These are phyloP conservation scores for Diaporthe sp. DNA, from an alignment of 2,329 filamentous ascomycete genomes.

Conservation along the genomic window DNA sequence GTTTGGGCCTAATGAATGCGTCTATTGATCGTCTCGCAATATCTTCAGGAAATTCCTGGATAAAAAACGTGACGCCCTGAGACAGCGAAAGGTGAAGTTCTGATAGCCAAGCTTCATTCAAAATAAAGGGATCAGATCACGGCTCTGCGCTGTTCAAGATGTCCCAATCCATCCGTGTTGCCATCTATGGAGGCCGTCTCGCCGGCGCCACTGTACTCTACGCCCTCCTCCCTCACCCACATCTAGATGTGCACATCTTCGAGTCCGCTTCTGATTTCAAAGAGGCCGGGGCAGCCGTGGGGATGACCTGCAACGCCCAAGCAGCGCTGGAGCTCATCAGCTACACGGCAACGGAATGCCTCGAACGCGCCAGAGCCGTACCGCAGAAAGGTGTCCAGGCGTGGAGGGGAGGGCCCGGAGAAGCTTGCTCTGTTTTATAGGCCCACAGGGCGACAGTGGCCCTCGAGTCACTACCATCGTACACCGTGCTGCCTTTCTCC, in stretches of 20 bases:
- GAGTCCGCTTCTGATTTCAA: slow-evolving; percentile 2
- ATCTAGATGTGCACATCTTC: slow-evolving; percentile 20
- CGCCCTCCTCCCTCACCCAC: slow-evolving; percentile 1
- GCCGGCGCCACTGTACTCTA: slow-evolving; percentile 34
- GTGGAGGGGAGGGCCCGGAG: not conserved
- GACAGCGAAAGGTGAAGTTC: not conserved
- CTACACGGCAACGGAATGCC: slow-evolving; percentile 21
- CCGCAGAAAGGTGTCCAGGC: not conserved
- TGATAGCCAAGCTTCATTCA: not conserved
- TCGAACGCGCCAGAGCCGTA: slow-evolving; percentile 7
- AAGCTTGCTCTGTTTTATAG: not conserved
- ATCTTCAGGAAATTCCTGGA: too few species aligned
- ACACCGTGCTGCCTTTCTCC: slow-evolving; percentile 38
- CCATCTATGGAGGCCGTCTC: slow-evolving; percentile 36
- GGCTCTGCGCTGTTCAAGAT: not conserved
- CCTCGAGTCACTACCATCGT: slow-evolving; percentile 36
- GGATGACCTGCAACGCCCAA: not conserved
- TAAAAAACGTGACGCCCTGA: not conserved
- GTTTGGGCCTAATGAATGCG: too few species aligned
- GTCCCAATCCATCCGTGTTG: slow-evolving; percentile 31
- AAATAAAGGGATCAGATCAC: not conserved
- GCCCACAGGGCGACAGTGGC: not conserved
- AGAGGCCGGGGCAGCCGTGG: not conserved
- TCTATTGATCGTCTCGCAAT: too few species aligned
- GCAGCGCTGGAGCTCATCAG: not conserved